Evolutionary conservation across 176 grass and related monocot genomes (phyloP).

Genomic region (Triticum turgidum): DNA sequence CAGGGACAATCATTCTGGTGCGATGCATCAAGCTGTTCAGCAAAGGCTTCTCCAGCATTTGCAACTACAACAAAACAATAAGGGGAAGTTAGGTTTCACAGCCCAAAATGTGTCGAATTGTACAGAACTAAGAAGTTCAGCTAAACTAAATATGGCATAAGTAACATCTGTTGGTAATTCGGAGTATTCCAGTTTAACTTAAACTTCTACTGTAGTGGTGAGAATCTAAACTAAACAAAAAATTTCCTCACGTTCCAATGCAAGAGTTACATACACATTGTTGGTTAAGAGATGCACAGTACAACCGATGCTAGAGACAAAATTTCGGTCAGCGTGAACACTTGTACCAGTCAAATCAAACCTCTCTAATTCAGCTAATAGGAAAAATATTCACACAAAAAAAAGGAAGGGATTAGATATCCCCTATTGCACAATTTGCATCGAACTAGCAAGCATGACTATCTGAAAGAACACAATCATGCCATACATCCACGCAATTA

Average conservation of each 20-base stretch:
- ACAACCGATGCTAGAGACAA: not conserved
- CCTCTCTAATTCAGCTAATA: not conserved
- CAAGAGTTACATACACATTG: not conserved
- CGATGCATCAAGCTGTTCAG: conserved; percentile 68
- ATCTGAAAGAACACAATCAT: not conserved
- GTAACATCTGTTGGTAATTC: conserved; percentile 10
- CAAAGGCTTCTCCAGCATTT: conserved; percentile 63
- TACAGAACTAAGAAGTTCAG: conserved; percentile 15
- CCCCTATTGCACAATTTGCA: conserved; percentile 7
- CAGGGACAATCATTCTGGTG: conserved; percentile 78
- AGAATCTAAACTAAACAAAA: conserved; percentile 32
- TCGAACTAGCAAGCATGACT: conserved; percentile 14
- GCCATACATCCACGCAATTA: not conserved
- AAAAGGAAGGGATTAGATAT: conserved; percentile 6
- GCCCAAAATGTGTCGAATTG: not conserved
- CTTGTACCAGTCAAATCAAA: conserved; percentile 5
- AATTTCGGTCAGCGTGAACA: not conserved
- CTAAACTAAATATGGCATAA: conserved; percentile 17
- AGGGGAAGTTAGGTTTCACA: conserved; percentile 33
- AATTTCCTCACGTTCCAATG: not conserved
- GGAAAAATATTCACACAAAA: not conserved
- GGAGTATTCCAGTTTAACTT: conserved; percentile 6
- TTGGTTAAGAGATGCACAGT: not conserved
- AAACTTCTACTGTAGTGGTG: conserved; percentile 6
- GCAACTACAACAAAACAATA: conserved; percentile 54